These are phyloP conservation scores for Thalassiosira livingstoniorum DNA, from an alignment of 352 stramenopile genomes.

Conservation along the genomic window DNA sequence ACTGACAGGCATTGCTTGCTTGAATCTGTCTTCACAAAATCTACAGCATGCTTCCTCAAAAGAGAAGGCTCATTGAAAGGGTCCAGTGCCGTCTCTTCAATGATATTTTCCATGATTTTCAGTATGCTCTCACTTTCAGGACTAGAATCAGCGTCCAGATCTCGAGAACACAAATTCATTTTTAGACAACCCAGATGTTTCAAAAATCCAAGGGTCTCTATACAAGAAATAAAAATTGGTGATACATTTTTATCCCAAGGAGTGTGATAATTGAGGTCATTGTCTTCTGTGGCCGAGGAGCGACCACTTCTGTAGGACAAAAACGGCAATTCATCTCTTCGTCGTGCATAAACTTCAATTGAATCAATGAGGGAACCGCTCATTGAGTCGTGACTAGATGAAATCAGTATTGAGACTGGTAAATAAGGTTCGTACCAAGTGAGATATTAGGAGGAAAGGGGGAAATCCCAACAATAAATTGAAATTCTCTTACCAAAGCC, in stretches of 20 bases:
- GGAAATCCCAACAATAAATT: background rate
- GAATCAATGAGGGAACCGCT: slow-evolving; percentile 76
- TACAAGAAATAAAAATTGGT: too few species aligned
- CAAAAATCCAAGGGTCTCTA: too few species aligned
- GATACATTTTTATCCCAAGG: too few species aligned
- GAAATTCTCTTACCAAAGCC: slow-evolving; percentile 60
- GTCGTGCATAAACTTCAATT: slow-evolving; percentile 81
- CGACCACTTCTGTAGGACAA: too few species aligned
- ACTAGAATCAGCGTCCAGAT: too few species aligned
- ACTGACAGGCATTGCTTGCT: slow-evolving; percentile 55
- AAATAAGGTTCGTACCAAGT: background rate
- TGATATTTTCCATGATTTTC: slow-evolving; percentile 61
- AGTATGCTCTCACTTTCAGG: too few species aligned
- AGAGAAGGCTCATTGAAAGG: slow-evolving; percentile 33
- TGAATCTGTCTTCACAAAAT: slow-evolving; percentile 62
- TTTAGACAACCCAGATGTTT: too few species aligned
- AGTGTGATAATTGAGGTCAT: too few species aligned
- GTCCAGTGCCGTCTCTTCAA: slow-evolving; percentile 70
- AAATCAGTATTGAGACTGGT: slow-evolving; percentile 75
- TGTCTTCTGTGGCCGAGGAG: too few species aligned
- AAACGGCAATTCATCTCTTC: too few species aligned
- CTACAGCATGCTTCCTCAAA: slow-evolving; percentile 57
- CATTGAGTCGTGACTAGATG: slow-evolving; percentile 60
- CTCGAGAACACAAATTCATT: too few species aligned
- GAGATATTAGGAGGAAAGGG: background rate